Conservation (phyloP, 1,139 yeast species). For the Suhomyces chickasaworum region DNA sequence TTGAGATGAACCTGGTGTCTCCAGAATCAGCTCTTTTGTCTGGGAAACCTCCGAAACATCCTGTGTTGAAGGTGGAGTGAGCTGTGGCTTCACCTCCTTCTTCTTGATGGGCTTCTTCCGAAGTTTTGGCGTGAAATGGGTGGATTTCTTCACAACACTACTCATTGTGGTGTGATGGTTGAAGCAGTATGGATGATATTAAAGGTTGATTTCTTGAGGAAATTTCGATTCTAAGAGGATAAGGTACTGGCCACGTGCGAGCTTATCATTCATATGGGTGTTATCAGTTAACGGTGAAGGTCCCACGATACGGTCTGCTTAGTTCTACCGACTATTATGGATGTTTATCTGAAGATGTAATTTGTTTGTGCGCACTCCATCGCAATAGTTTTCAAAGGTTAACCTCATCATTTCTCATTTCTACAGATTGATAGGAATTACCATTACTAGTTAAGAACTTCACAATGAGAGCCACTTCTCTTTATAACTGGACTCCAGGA, state of each 20-base stretch:
- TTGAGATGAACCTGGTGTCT: neutral
- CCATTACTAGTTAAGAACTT: too few species aligned
- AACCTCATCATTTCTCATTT: neutral
- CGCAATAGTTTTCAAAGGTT: neutral
- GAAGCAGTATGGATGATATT: neutral
- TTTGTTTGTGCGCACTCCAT: conserved; percentile 9
- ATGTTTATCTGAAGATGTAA: conserved; percentile 2
- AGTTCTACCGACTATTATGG: neutral
- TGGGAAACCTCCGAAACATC: conserved; percentile 2
- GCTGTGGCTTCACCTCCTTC: conserved; percentile 25
- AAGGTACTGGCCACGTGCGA: neutral
- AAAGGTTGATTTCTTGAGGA: neutral
- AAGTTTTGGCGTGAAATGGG: conserved; percentile 45
- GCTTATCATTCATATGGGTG: neutral
- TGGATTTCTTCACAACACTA: conserved; percentile 49
- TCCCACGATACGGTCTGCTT: neutral
- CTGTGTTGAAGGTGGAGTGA: conserved; percentile 33
- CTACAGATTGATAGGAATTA: neutral
- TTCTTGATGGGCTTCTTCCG: conserved; percentile 30
- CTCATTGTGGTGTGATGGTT: conserved; percentile 35
- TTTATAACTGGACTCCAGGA: conserved; percentile 25
- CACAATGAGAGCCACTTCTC: conserved; percentile 24
- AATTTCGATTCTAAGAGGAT: neutral
- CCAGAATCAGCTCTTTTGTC: neutral
- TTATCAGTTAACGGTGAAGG: neutral